phyloP scores from a whole-genome alignment of 2,329 filamentous ascomycete genomes.

The Cercospora zeina region DNA sequence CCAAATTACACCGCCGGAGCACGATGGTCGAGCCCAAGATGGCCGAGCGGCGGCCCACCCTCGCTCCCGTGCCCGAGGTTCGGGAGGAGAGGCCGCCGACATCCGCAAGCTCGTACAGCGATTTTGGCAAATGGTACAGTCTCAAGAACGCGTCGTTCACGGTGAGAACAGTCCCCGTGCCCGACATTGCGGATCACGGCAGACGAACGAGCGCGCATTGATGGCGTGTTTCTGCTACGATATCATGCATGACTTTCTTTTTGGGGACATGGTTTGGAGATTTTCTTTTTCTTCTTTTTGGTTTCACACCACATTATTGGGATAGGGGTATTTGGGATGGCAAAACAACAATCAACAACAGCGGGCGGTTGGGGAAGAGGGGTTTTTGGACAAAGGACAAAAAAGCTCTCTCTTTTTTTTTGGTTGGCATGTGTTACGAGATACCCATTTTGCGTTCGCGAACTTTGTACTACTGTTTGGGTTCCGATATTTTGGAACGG shows the following conservation, averaged over 20 bases:
- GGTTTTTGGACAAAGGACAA: background rate
- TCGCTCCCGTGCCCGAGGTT: conserved; percentile 11
- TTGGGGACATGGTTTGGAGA: background rate
- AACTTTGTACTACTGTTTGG: background rate
- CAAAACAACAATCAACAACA: background rate
- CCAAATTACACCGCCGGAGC: conserved; percentile 77
- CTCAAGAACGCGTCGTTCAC: conserved; percentile 10
- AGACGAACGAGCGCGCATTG: conserved; percentile 18
- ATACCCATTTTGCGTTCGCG: conserved; percentile 24
- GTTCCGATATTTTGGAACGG: background rate
- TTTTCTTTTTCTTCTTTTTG: background rate
- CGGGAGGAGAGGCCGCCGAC: conserved; percentile 2
- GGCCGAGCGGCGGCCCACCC: conserved; percentile 19
- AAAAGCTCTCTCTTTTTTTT: conserved; percentile 3
- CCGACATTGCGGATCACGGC: conserved; percentile 7
- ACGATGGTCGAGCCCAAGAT: conserved; percentile 71
- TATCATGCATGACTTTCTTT: background rate
- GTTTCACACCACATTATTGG: background rate
- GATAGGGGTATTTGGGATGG: background rate
- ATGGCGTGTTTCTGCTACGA: background rate
- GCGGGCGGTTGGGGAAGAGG: background rate
- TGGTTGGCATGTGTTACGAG: conserved; percentile 24
- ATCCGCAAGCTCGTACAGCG: conserved; percentile 1
- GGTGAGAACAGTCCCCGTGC: conserved; percentile 8
- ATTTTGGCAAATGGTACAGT: conserved; percentile 11